Percentiles rank a stretch among this genome's conserved stretches.
phyloP scores from a whole-genome alignment of 129 eudicot genomes.

The Logfia minima region DNA sequence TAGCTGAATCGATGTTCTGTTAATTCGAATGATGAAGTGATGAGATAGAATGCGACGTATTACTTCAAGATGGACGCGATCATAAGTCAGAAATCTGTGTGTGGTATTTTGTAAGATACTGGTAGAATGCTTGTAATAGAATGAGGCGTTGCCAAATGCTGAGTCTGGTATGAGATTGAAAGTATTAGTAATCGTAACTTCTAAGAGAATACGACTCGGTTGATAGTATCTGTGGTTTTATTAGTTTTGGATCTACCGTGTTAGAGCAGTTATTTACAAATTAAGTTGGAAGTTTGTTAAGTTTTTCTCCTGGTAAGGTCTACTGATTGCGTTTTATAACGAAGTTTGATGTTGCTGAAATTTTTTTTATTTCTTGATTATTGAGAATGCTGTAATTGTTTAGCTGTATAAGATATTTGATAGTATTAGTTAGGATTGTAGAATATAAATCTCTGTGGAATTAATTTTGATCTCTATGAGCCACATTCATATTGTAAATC shows the following conservation, averaged over 20 bases:
- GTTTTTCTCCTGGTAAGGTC: slow-evolving; percentile 6
- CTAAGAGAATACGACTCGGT: background rate
- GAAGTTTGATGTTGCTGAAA: background rate
- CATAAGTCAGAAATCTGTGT: background rate
- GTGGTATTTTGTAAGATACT: background rate
- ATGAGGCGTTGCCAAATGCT: background rate
- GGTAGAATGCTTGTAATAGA: background rate
- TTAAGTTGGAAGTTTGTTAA: slow-evolving; percentile 2
- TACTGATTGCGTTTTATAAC: background rate
- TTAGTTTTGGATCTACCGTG: background rate
- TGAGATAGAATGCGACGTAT: background rate
- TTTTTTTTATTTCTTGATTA: background rate
- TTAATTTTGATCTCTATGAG: background rate
- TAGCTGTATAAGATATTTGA: background rate
- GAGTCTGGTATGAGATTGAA: slow-evolving; percentile 5
- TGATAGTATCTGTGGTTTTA: background rate
- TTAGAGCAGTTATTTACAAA: background rate
- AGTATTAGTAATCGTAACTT: background rate
- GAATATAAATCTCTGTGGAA: background rate
- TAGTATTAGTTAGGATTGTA: background rate
- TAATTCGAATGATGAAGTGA: background rate
- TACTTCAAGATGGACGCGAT: background rate
- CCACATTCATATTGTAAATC: background rate
- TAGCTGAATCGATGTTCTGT: background rate
- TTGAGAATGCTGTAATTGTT: slow-evolving; percentile 5